These are phyloP conservation scores for Skeletonema marinoi DNA, from an alignment of 108 stramenopile genomes.

Conservation along the genomic window DNA sequence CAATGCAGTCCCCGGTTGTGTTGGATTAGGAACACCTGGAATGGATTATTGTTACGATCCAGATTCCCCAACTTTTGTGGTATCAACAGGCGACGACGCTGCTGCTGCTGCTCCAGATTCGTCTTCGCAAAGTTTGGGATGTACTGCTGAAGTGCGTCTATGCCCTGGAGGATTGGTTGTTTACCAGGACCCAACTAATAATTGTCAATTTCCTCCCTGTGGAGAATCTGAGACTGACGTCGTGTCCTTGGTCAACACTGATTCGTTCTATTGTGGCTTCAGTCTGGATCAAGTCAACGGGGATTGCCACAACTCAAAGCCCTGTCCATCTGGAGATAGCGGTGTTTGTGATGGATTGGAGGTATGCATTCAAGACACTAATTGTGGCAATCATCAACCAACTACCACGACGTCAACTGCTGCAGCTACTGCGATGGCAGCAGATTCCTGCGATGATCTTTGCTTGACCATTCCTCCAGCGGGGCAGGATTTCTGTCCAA, in stretches of 20 bases:
- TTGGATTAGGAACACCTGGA: constrained; percentile 31
- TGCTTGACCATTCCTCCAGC: constrained; percentile 30
- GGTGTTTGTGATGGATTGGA: constrained; percentile 10
- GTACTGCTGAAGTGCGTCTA: constrained; percentile 28
- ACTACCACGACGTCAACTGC: constrained; percentile 9
- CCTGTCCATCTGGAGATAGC: constrained; percentile 10
- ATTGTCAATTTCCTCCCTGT: constrained; percentile 45
- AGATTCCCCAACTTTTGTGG: constrained; percentile 11
- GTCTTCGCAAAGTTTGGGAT: constrained; percentile 12
- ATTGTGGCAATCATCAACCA: not conserved
- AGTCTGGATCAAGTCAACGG: constrained; percentile 13
- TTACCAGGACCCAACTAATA: constrained; percentile 37
- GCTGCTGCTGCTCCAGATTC: not conserved
- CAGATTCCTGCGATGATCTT: constrained; percentile 30
- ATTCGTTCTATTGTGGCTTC: constrained; percentile 9
- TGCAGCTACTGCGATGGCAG: not conserved
- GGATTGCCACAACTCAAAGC: not conserved
- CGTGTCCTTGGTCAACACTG: not conserved
- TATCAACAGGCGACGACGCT: not conserved
- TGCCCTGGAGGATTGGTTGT: constrained; percentile 33
- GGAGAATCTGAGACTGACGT: constrained; percentile 12
- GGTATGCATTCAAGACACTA: constrained; percentile 18
- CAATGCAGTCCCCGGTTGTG: constrained; percentile 32
- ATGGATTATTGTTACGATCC: constrained; percentile 50
- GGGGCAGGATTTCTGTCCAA: constrained; percentile 21